Conservation (phyloP, 2,329 filamentous ascomycete species). For the Neonectria punicea region DNA sequence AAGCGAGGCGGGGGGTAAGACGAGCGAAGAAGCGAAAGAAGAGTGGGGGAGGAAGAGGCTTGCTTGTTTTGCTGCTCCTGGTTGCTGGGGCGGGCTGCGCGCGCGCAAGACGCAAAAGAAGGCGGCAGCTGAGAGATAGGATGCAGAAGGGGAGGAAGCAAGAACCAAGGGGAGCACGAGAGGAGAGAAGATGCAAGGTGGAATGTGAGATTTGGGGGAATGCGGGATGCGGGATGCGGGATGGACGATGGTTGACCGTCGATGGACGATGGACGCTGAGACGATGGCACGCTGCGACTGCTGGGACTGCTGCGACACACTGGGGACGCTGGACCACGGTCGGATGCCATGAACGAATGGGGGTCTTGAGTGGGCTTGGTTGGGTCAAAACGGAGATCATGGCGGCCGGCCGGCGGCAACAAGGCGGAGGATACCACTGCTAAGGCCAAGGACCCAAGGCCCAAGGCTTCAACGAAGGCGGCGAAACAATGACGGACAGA, state of each 20-base stretch:
- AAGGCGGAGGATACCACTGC: background rate
- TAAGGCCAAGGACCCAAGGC: background rate
- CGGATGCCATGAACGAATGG: background rate
- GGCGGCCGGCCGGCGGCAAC: slow-evolving; percentile 4
- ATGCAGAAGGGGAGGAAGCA: background rate
- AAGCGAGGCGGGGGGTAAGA: slow-evolving; percentile 8
- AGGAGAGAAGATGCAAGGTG: slow-evolving; percentile 19
- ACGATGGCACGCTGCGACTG: slow-evolving; percentile 12
- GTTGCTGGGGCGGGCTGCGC: slow-evolving; percentile 7
- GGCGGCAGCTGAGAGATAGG: background rate
- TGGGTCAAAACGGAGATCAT: slow-evolving; percentile 4
- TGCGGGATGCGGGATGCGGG: slow-evolving; percentile 8
- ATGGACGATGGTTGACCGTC: background rate
- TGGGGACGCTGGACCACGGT: background rate
- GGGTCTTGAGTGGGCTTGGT: background rate
- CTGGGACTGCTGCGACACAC: background rate
- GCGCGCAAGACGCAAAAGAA: slow-evolving; percentile 14
- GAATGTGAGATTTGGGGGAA: slow-evolving; percentile 22
- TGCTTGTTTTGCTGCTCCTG: slow-evolving; percentile 15
- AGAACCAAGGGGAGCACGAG: slow-evolving; percentile 8
- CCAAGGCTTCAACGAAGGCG: background rate
- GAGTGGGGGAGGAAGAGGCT: slow-evolving; percentile 8
- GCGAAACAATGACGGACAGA: slow-evolving; percentile 12
- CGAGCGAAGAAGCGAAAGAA: slow-evolving; percentile 9
- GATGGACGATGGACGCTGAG: slow-evolving; percentile 9